Base-by-base conservation (phyloP, 495 filamentous ascomycete species). In the Neurospora pannonica region DNA sequence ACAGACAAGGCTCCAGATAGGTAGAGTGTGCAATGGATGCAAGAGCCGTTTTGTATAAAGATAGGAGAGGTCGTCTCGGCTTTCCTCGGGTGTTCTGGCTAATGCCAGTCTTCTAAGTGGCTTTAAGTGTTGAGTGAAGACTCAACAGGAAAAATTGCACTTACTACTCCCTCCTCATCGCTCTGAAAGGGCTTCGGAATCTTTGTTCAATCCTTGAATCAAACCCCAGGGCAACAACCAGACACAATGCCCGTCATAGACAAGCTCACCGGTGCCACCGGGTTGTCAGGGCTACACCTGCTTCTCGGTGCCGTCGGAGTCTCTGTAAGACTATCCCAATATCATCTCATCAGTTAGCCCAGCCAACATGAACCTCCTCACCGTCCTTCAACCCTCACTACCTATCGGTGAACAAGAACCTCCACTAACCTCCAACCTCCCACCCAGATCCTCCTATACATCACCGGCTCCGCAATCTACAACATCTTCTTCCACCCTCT, bases 401-500 rank as follows among this genome's bases (percentile, higher is more conserved):
- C n/a, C 40, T 19, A 17, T 19, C 19, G 9, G 10, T 11, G n/a
- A 21, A 3, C 3, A 48, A 24, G 21, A 1, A 31, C 48, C 21
- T 60, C 11, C 48, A 28, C 48, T 60, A 28, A 60, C 11, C 11
- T 15, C 13, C 24, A 21, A 6, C 8, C 10, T 13, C 5, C 0
- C 24, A 60, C 11, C 10, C 43, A 75, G 74, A 6, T 72, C 24
- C 19, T 70, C 37, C 24, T 69, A n/a, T 75, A 75, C 37, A 38
- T 72, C 46, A 34, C 24, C 72, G 2, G 9, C 69, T 17, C 19
- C 43, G 15, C 71, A 0, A 73, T 84, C 71, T 89, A 89, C 78
- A 85, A 88, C 70, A 77, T 90, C 72, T 88, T 79, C 76, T 84
- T 87, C 76, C 88, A 89, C 71, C 88, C 88, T 0, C 84, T 90